Percentiles rank a stretch among this genome's conserved stretches.
These are phyloP conservation scores for Dactylonectria macrodidyma DNA, from an alignment of 2,329 filamentous ascomycete species.

Conservation along the genomic window DNA sequence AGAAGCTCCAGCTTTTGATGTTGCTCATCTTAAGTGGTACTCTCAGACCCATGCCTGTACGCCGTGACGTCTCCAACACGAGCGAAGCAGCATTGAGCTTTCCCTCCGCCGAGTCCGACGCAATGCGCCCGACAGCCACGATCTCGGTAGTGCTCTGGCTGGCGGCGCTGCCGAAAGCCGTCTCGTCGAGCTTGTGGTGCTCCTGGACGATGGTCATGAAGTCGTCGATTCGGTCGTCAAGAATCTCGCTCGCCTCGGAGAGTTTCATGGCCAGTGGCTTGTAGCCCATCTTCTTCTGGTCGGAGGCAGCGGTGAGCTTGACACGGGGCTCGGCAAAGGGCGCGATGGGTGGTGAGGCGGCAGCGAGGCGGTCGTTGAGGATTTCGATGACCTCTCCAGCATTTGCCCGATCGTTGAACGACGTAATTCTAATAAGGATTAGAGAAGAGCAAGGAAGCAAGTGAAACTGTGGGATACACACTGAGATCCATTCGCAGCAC, in stretches of 20 bases:
- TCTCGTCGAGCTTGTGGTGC: conserved; percentile 82
- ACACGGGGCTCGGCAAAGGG: conserved; percentile 84
- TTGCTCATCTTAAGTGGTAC: conserved; percentile 84
- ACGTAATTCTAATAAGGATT: conserved; percentile 42
- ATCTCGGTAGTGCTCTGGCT: conserved; percentile 88
- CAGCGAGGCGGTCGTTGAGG: conserved; percentile 81
- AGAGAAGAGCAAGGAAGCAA: not conserved
- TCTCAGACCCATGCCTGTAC: conserved; percentile 85
- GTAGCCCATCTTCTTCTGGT: conserved; percentile 91
- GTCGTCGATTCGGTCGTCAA: conserved; percentile 96
- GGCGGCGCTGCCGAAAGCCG: conserved; percentile 89
- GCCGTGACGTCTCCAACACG: conserved; percentile 88
- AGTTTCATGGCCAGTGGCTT: conserved; percentile 96
- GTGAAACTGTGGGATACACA: conserved; percentile 36
- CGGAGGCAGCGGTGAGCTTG: conserved; percentile 87
- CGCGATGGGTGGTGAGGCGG: conserved; percentile 78
- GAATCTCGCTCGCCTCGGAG: conserved; percentile 90
- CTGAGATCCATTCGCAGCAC: conserved; percentile 48
- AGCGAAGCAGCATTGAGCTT: conserved; percentile 89
- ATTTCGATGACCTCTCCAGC: conserved; percentile 87
- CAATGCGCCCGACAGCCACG: conserved; percentile 91
- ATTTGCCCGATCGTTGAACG: conserved; percentile 83
- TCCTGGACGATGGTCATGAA: conserved; percentile 83
- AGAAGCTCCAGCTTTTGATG: conserved; percentile 82
- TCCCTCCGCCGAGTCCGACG: conserved; percentile 88